Percentiles rank a stretch among this genome's conserved stretches.
phyloP scores from a whole-genome alignment of 169 alveolate species.

The Plasmodium adleri region DNA sequence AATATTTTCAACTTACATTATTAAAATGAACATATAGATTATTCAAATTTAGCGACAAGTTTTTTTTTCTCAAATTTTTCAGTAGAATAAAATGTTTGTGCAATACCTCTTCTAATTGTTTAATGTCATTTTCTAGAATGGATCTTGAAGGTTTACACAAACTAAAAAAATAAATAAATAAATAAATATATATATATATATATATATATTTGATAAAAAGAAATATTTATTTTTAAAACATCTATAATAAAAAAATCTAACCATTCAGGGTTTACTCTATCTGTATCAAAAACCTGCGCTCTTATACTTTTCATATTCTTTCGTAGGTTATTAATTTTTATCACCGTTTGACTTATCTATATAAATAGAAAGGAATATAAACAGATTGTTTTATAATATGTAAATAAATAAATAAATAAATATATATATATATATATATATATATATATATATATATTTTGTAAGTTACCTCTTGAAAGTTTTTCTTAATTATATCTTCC shows the following conservation, averaged over 20 bases:
- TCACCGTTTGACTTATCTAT: constrained; percentile 43
- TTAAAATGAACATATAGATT: constrained; percentile 18
- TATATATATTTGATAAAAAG: background rate
- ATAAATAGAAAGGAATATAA: background rate
- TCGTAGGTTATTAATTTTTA: constrained; percentile 35
- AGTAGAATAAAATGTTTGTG: constrained; percentile 49
- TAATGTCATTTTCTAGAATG: constrained; percentile 48
- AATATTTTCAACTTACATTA: constrained; percentile 21
- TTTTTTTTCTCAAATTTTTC: constrained; percentile 58
- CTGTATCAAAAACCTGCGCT: constrained; percentile 30
- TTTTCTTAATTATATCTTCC: constrained; percentile 54
- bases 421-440: background rate
- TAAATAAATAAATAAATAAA: background rate
- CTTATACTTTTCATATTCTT: constrained; percentile 46
- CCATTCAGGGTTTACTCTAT: constrained; percentile 54
- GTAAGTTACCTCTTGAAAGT: constrained; percentile 42
- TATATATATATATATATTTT: constrained; percentile 2
- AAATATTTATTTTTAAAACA: constrained; percentile 4
- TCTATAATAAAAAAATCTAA: constrained; percentile 7
- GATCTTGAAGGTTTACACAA: constrained; percentile 49
- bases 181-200: background rate
- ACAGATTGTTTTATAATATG: background rate
- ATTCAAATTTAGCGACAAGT: constrained; percentile 18
- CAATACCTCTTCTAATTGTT: constrained; percentile 55
- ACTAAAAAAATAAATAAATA: constrained; percentile 19